Conservation (phyloP, 768 basidiomycete genomes). For the Mycena belliarum region DNA sequence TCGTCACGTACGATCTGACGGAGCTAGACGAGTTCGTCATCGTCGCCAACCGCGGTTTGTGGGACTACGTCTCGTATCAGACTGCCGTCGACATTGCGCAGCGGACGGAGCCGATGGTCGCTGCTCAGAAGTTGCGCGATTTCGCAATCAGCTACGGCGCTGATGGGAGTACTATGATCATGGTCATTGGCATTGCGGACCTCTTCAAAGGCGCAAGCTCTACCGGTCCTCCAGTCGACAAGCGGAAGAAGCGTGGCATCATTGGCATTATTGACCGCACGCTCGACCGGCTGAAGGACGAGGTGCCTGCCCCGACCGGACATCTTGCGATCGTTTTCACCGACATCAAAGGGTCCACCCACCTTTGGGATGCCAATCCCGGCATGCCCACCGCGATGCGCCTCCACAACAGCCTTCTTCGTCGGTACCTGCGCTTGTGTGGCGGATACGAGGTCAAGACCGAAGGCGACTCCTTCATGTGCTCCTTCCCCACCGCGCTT, state of each 20-base stretch:
- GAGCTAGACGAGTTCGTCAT: conserved; percentile 95
- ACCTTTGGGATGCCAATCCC: conserved; percentile 92
- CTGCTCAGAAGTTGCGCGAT: conserved; percentile 95
- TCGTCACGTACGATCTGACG: conserved; percentile 65
- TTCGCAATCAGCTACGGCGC: conserved; percentile 97
- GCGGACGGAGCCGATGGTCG: conserved; percentile 63
- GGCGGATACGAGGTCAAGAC: conserved; percentile 99
- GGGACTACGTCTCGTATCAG: conserved; percentile 93
- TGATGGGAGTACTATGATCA: conserved; percentile 93
- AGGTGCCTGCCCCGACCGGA: conserved; percentile 83
- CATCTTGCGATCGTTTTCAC: conserved; percentile 95
- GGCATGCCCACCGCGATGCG: conserved; percentile 95
- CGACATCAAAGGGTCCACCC: conserved; percentile 96
- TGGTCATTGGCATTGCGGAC: conserved; percentile 87
- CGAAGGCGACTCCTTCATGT: conserved; percentile 99
- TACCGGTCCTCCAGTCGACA: conserved; percentile 12
- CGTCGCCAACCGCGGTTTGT: conserved; percentile 88
- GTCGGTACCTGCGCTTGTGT: conserved; percentile 82
- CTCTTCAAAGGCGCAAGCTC: conserved; percentile 51
- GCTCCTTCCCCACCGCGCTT: conserved; percentile 88
- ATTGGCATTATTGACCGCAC: conserved; percentile 56
- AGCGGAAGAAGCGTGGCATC: conserved; percentile 37
- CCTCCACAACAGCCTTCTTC: conserved; percentile 83
- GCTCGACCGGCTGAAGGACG: conserved; percentile 66
- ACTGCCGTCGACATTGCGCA: conserved; percentile 96